Evolutionary conservation across 768 basidiomycete genomes (phyloP).

Genomic region (Rhodotorula sphaerocarpa): DNA sequence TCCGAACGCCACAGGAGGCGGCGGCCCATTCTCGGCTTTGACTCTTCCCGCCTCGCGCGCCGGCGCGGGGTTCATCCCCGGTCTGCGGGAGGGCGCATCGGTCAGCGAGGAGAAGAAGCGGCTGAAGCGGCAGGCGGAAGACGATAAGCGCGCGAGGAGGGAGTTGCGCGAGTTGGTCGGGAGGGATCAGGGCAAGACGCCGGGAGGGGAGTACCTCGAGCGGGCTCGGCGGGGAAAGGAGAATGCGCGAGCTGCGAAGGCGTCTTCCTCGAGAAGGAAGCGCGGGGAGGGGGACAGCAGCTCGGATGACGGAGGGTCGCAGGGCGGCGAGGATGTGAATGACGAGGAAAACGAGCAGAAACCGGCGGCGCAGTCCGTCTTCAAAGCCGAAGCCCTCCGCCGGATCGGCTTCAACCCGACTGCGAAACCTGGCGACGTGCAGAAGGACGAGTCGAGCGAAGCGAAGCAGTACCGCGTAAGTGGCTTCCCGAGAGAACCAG

Average conservation of each 20-base stretch:
- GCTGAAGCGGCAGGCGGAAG: neutral
- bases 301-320: neutral
- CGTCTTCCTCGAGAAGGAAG: neutral
- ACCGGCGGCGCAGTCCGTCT: neutral
- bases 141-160: constrained; percentile 4
- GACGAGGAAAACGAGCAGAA: neutral
- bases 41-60: neutral
- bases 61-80: constrained; percentile 10
- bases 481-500: no score
- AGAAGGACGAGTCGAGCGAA: constrained; percentile 11
- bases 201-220: constrained; percentile 20
- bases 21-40: neutral
- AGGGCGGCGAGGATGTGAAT: neutral
- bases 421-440: neutral
- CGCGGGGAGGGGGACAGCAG: neutral
- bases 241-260: neutral
- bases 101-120: constrained; percentile 20
- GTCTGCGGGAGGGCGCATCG: constrained; percentile 23
- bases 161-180: constrained; percentile 17
- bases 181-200: constrained; percentile 17
- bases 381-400: constrained; percentile 17
- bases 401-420: constrained; percentile 31
- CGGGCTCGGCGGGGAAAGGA: constrained; percentile 2
- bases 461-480: constrained; percentile 12
- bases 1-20: no score